These are phyloP conservation scores for Gossypium aridum DNA, from an alignment of 441 rosid genomes.

Conservation along the genomic window DNA sequence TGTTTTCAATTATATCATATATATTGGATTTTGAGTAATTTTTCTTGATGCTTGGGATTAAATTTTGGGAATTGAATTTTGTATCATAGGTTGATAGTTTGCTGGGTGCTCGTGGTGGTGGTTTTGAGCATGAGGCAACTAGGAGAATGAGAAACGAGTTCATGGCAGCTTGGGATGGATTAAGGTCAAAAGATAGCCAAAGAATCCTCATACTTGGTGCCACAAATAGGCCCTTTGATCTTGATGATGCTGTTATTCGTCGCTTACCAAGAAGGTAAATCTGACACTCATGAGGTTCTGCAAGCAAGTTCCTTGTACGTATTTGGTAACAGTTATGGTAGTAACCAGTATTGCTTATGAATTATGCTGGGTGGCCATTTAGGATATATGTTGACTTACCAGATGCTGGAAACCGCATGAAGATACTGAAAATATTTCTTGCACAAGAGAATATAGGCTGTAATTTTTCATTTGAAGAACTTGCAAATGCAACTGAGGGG, in stretches of 20 bases:
- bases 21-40: not conserved
- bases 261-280: slow-evolving; percentile 89
- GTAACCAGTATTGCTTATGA: slow-evolving; percentile 11
- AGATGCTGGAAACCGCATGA: slow-evolving; percentile 76
- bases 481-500: slow-evolving; percentile 81
- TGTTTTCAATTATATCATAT: not conserved
- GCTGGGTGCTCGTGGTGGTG: slow-evolving; percentile 96
- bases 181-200: slow-evolving; percentile 90
- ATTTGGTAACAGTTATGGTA: not conserved
- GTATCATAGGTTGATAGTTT: slow-evolving; percentile 73
- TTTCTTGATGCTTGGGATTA: not conserved
- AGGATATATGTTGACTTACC: slow-evolving; percentile 94
- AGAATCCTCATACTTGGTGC: slow-evolving; percentile 92
- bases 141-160: slow-evolving; percentile 98
- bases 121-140: slow-evolving; percentile 91
- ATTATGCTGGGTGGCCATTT: slow-evolving; percentile 19
- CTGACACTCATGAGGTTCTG: not conserved
- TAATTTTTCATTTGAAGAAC: slow-evolving; percentile 51
- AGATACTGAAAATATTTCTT: slow-evolving; percentile 74
- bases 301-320: not conserved
- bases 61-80: slow-evolving; percentile 4
- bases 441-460: slow-evolving; percentile 55
- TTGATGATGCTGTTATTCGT: slow-evolving; percentile 94
- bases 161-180: slow-evolving; percentile 99
- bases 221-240: slow-evolving; percentile 97